Percentiles rank a stretch among this genome's conserved stretches.
Conservation (phyloP, 2,329 filamentous ascomycete species). For the Aureobasidium sp. region DNA sequence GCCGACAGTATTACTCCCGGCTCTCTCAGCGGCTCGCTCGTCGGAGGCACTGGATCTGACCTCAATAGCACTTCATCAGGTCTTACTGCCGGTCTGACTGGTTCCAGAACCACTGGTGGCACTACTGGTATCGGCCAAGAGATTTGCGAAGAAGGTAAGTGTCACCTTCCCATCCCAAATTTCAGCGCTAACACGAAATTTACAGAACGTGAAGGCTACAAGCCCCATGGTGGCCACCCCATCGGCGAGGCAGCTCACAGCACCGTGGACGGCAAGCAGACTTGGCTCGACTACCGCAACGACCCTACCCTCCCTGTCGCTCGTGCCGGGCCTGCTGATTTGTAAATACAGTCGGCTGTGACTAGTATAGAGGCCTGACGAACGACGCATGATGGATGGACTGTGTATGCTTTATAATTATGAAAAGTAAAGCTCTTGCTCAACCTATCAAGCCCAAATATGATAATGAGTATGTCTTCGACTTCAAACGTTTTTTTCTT, state of each 20-base stretch:
- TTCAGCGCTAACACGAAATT: not conserved
- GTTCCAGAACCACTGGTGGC: not conserved
- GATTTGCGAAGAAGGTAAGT: not conserved
- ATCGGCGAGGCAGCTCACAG: conserved; percentile 8
- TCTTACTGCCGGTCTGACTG: not conserved
- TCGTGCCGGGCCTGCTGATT: not conserved
- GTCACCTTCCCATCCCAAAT: too few relatives aligned
- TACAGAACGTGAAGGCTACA: not conserved
- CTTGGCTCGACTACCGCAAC: conserved; percentile 15
- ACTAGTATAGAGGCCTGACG: not conserved
- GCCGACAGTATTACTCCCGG: not conserved
- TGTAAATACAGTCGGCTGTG: not conserved
- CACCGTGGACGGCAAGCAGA: not conserved
- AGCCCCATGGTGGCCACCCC: conserved; percentile 12
- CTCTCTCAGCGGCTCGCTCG: not conserved
- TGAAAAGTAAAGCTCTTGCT: not conserved
- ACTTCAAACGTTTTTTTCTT: not conserved
- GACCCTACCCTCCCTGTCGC: conserved; percentile 9
- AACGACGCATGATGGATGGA: not conserved
- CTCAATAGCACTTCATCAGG: not conserved
- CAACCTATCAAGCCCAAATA: not conserved
- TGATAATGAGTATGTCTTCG: not conserved
- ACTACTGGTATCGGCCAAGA: not conserved
- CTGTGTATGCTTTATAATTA: not conserved
- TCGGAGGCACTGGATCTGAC: not conserved